Percentiles rank a stretch among this genome's conserved stretches.
These are phyloP conservation scores for Boletus barrowsii DNA, from an alignment of 768 basidiomycete species.

Conservation along the genomic window DNA sequence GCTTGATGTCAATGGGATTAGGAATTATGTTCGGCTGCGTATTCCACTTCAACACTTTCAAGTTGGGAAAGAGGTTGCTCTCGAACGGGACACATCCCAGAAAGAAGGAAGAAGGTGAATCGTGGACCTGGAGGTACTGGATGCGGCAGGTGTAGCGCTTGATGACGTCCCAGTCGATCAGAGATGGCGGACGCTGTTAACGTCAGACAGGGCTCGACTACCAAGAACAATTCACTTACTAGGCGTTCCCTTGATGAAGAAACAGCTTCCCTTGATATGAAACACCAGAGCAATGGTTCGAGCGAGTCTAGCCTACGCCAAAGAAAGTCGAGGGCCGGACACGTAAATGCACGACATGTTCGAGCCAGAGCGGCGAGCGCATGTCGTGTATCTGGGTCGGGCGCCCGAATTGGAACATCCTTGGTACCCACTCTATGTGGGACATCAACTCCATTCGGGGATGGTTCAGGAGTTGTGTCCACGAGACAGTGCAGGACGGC, in stretches of 20 bases:
- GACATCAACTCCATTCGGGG: too few species aligned
- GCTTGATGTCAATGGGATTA: neutral
- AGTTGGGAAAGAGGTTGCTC: neutral
- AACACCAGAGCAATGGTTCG: neutral
- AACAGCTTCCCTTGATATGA: neutral
- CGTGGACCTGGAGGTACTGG: neutral
- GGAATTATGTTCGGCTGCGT: too few species aligned
- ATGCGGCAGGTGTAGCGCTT: neutral
- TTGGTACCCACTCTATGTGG: neutral
- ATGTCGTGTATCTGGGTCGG: neutral
- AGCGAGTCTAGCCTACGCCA: neutral
- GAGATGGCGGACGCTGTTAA: neutral
- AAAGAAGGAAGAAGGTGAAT: neutral
- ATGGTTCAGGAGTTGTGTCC: neutral
- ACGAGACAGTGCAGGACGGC: neutral
- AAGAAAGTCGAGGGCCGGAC: neutral
- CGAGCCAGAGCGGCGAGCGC: neutral
- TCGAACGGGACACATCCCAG: neutral
- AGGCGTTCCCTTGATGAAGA: too few species aligned
- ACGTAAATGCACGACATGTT: slow-evolving; percentile 1
- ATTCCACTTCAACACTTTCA: neutral
- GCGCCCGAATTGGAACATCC: neutral
- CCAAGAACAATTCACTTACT: neutral
- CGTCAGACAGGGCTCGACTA: neutral
- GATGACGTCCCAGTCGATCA: neutral